Evolutionary conservation across 306 rosid species (phyloP).

Genomic region (Biancaea sappan): DNA sequence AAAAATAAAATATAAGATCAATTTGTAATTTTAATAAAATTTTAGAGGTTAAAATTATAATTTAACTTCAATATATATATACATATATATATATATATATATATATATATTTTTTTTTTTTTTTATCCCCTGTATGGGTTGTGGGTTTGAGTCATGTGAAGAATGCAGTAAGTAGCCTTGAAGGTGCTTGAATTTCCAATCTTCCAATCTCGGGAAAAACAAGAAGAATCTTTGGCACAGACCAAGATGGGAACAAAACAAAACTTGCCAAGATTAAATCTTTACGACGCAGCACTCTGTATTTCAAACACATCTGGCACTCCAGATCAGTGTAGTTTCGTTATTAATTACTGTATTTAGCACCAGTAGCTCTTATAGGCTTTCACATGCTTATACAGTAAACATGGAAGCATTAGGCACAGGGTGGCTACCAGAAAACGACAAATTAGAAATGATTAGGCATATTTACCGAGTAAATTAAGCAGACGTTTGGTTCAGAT

Average conservation of each 20-base stretch:
- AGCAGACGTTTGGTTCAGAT: slow-evolving; percentile 37
- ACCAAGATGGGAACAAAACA: slow-evolving; percentile 24
- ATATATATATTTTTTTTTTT: too few relatives aligned
- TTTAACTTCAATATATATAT: too few relatives aligned
- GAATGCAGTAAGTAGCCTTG: slow-evolving; percentile 12
- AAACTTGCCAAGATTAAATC: slow-evolving; percentile 19
- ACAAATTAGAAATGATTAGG: slow-evolving; percentile 39
- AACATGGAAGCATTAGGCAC: slow-evolving; percentile 11
- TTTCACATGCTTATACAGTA: slow-evolving; percentile 32
- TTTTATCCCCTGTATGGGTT: not conserved
- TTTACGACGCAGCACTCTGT: slow-evolving; percentile 1
- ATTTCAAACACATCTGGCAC: slow-evolving; percentile 39
- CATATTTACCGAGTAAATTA: slow-evolving; percentile 6
- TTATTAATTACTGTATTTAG: slow-evolving; percentile 22
- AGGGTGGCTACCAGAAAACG: slow-evolving; percentile 27
- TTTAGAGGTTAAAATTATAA: too few relatives aligned
- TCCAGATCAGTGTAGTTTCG: slow-evolving; percentile 43
- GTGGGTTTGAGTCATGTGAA: slow-evolving; percentile 29
- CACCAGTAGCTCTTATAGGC: too few relatives aligned
- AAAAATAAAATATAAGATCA: too few relatives aligned
- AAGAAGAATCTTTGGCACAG: slow-evolving; percentile 36
- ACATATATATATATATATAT: too few relatives aligned
- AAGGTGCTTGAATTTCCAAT: slow-evolving; percentile 18
- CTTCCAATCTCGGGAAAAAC: slow-evolving; percentile 35
- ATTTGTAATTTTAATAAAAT: too few relatives aligned